Base-by-base conservation (phyloP, 2,329 filamentous ascomycete species). In the Cercospora canescens region DNA sequence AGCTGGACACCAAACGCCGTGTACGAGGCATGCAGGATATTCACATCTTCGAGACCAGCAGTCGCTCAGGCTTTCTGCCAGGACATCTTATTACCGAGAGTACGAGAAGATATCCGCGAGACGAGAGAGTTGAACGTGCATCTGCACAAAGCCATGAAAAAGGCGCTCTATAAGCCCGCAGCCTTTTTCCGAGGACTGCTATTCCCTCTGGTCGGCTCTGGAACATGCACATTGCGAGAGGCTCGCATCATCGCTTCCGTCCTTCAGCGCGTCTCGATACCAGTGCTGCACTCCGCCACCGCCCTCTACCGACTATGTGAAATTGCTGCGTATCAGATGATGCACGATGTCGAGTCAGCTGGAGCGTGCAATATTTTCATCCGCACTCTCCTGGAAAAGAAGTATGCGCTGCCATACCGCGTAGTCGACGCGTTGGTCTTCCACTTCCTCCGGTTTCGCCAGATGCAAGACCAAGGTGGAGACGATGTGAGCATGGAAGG, bases 161-260 rank as follows among this genome's bases (percentile, higher is more conserved):
- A 97, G 78, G 88, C 88, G 7, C 85, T 97, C 14, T 97, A 97
- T 83, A 96, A 97, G 79, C 95, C 95, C 6, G 90, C 92, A 0
- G 93, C 94, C 18, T 99, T 96, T 81, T 99, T 99, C 86, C 97
- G 97, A 79, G 95, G 94, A 4, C 88, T 99, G 72, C 84, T 99
- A 16, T 98, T 98, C 76, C 95, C 95, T 0, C 86, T 99, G 18
- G 89, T 97, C 9, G 87, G 87, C 8, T 91, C 89, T 59, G 92
- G 93, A 30, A 93, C 90, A n/a, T 97, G 94, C 81, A 97, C 94
- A 0, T 81, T 98, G 59, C 88, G 94, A 59, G 95, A 99, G 80
- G 95, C 95, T 5, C 89, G 93, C 72, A 98, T 99, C 71, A 87
- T 99, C 48, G 92, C 91, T 3, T 93, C 90, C 8, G 94, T 97